These are phyloP conservation scores for Colletotrichum simmondsii DNA, from an alignment of 2,329 filamentous ascomycete species.

Conservation along the genomic window DNA sequence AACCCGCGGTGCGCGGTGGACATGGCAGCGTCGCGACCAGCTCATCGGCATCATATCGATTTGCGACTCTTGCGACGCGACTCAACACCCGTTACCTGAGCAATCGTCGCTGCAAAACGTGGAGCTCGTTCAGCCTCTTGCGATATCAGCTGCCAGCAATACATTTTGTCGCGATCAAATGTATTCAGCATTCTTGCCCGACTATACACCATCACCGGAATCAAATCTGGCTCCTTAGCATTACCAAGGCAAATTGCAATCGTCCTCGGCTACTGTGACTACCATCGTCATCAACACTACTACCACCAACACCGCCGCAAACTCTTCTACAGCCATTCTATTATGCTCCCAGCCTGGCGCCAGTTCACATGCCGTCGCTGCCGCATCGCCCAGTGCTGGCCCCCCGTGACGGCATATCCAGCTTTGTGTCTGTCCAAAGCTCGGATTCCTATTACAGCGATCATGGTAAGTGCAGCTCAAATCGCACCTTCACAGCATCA, in stretches of 20 bases:
- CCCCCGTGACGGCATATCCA: slow-evolving; percentile 47
- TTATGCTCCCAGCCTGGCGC: slow-evolving; percentile 45
- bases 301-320: background rate
- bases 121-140: background rate
- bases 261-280: background rate
- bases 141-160: background rate
- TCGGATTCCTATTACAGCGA: slow-evolving; percentile 66
- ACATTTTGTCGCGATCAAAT: slow-evolving; percentile 11
- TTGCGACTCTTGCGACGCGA: slow-evolving; percentile 18
- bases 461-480: slow-evolving; percentile 57
- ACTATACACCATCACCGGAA: background rate
- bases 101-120: background rate
- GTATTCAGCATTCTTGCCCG: slow-evolving; percentile 11
- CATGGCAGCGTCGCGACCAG: background rate
- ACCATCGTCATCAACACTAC: background rate
- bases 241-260: background rate
- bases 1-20: background rate
- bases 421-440: slow-evolving; percentile 38
- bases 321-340: slow-evolving; percentile 35
- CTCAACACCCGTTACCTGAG: background rate
- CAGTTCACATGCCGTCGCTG: slow-evolving; percentile 47
- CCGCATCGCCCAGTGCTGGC: slow-evolving; percentile 47
- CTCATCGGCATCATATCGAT: background rate
- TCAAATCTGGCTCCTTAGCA: background rate
- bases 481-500: background rate